Evolutionary conservation across 371 early-diverging fungal genomes (phyloP).

Genomic region (Actinomortierella wolfii): DNA sequence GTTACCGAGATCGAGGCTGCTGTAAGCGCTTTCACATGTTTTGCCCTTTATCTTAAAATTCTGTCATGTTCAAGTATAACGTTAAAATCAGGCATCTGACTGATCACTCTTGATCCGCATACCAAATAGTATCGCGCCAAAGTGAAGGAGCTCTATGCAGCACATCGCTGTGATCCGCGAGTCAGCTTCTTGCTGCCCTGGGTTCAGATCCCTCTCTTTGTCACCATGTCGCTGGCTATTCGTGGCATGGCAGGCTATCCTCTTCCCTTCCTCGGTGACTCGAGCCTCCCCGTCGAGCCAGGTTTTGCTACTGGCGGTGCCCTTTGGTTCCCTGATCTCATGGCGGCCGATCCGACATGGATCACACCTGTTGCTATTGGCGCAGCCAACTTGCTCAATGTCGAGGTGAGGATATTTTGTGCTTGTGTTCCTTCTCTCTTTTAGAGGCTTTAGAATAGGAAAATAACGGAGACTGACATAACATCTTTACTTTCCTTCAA

Average conservation of each 20-base stretch:
- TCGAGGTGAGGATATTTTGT: constrained; percentile 59
- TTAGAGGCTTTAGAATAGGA: background rate
- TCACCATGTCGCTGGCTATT: constrained; percentile 71
- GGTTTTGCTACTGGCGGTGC: constrained; percentile 71
- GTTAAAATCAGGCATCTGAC: no score
- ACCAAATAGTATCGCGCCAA: constrained; percentile 61
- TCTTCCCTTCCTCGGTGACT: constrained; percentile 54
- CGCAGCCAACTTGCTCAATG: constrained; percentile 67
- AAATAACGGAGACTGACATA: background rate
- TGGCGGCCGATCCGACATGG: constrained; percentile 73
- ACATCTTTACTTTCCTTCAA: background rate
- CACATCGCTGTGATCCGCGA: constrained; percentile 66
- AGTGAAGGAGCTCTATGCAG: constrained; percentile 60
- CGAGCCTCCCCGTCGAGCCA: constrained; percentile 40
- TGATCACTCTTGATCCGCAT: no score
- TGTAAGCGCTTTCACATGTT: constrained; percentile 21
- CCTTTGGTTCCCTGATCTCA: constrained; percentile 72
- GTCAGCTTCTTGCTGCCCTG: constrained; percentile 69
- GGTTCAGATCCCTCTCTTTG: constrained; percentile 79
- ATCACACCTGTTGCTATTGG: constrained; percentile 73
- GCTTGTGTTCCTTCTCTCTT: background rate
- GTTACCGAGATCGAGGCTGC: constrained; percentile 55
- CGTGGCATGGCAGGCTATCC: constrained; percentile 70
- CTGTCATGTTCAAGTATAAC: background rate
- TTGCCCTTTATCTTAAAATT: background rate